Evolutionary conservation across 257 asterid species (phyloP), one percentile per base, ranked within the genome.

Genomic region (Petunia axillaris): DNA sequence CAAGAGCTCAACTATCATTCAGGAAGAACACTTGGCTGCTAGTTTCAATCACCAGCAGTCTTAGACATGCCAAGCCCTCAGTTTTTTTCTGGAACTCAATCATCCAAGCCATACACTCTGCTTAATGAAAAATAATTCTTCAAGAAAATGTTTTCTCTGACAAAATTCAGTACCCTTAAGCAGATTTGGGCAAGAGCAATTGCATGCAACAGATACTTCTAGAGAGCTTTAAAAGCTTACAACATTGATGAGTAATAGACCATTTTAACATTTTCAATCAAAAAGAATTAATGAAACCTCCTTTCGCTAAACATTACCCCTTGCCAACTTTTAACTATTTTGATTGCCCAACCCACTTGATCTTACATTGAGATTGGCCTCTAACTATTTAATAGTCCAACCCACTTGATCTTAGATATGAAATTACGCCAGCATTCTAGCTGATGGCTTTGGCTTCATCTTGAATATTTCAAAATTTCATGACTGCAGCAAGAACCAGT

Each of bases 401-500:
- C 71, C 25, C 48, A 38, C 71, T 64, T 64, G n/a, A 68, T 68
- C 58, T 44, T 44, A 16, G n/a, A 68, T 50, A 68, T 44, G 40
- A 68, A 68, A 44, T 2, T 71, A 71, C 60, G 44, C 43, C 39
- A 48, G 13, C 77, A 71, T n/a, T 48, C 35, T 48, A 25, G 77
- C 60, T 14, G 77, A 10, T 71, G 1, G 2, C 77, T 8, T 16
- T n/a, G 76, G 41, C 58, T 48, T 37, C 77, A 71, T 2, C 0
- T 0, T 6, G 11, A 10, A 71, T 60, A 71, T 0, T 35, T 71
- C 77, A 35, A 50, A 50, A 13, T 71, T 48, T 71, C 50, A 58
- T 9, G 60, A 68, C 57, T 48, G 77, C 62, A 71, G 77, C 48
- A 44, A 71, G 62, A 50, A 50, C 46, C 78, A 73, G 48, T 52